A percentile compares a stretch with the other conserved stretches of the same genome.
Conservation (phyloP, 2,329 filamentous ascomycete genomes). For the Alternaria sp. region DNA sequence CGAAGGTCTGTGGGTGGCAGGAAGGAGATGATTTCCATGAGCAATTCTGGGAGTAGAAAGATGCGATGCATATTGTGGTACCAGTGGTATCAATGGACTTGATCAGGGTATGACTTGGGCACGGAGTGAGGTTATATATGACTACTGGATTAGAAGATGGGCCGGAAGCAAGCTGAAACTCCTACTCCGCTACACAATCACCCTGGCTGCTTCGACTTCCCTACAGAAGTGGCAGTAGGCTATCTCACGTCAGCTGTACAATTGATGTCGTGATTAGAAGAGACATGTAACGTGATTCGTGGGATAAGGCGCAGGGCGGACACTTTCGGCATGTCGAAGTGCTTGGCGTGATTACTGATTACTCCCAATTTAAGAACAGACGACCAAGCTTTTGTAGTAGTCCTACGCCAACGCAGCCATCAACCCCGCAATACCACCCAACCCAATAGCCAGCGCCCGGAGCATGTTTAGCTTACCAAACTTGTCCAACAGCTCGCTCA, state of each 20-base stretch:
- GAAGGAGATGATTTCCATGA: slow-evolving; percentile 19
- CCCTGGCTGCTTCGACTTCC: no score
- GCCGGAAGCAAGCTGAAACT: neutral
- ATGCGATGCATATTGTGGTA: slow-evolving; percentile 19
- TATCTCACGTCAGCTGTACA: slow-evolving; percentile 1
- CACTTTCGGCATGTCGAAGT: neutral
- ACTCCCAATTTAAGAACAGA: neutral
- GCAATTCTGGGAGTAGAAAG: slow-evolving; percentile 25
- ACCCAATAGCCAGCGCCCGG: slow-evolving; percentile 34
- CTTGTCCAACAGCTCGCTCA: slow-evolving; percentile 25
- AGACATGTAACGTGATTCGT: neutral
- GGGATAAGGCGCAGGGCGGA: neutral
- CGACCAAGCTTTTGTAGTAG: neutral
- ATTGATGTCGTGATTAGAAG: neutral
- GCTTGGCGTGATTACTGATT: neutral
- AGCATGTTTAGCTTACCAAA: slow-evolving; percentile 35
- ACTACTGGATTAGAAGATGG: neutral
- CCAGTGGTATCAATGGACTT: neutral
- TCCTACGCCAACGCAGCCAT: slow-evolving; percentile 22
- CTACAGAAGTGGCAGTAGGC: neutral
- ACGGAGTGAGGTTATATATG: neutral
- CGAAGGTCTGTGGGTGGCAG: slow-evolving; percentile 10
- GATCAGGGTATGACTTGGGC: neutral
- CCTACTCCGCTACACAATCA: neutral
- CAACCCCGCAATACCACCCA: slow-evolving; percentile 36